Base-by-base conservation (phyloP, 148 eudicot genomes). In the Mesembryanthemum crystallinum region DNA sequence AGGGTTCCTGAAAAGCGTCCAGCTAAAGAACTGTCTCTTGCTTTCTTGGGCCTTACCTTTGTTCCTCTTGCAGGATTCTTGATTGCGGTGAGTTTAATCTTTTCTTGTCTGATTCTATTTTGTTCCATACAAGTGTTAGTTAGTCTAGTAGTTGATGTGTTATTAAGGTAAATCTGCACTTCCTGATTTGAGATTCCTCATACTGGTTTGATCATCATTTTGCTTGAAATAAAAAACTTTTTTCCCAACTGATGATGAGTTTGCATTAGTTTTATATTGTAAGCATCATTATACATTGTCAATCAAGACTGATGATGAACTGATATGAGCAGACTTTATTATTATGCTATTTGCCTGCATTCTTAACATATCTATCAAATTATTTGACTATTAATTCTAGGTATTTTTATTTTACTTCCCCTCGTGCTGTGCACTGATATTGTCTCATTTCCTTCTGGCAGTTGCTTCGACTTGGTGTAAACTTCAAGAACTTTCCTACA, bases 1-100 rank as follows among this genome's bases (percentile, higher is more conserved):
- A 86, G 98, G 80, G 39, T 71, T 82, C 92, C 97, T 32, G 98
- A 95, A 68, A 95, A 90, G 85, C 88, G 85, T 61, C 98, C 98
- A 51, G 82, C 92, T 69, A 85, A 79, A 70, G 89, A 88, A 78
- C 84, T 95, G 28, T 92, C 97, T 78, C 85, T 88, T 79, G 84
- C 80, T 70, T 95, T 95, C 85, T 81, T 83, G 86, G 94, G 90
- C 69, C 87, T 95, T 55, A 80, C 91, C 73, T 74, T 92, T 65
- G 72, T 92, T 84, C 97, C 98, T 29, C 82, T 95, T 37, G 79
- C 86, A 54, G 98, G 94, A 45, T 92, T 95, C 83, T 84, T 95
- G 78, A 43, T 87, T 80, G 98, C 94, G 96, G 98, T 95, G 72
- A 84, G 94, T 83, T 69, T 25, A 59, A 11, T 33, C 45, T 20